Evolutionary conservation across 306 rosid species (phyloP).

Genomic region (Prunus armeniaca): DNA sequence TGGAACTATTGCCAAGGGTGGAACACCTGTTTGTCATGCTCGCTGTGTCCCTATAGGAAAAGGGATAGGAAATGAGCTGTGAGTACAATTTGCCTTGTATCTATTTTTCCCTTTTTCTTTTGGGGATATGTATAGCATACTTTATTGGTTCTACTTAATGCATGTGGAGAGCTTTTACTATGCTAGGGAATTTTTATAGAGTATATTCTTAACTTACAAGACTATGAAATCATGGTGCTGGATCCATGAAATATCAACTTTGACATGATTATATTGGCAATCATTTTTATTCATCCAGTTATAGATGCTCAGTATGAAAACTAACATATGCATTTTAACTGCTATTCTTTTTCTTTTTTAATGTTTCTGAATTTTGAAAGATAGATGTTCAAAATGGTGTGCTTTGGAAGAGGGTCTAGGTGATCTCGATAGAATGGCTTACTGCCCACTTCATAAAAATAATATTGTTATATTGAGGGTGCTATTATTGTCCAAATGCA

Average conservation of each 20-base stretch:
- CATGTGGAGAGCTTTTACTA: not conserved
- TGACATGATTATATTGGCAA: not conserved
- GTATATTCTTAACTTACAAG: not conserved
- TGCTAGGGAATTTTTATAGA: not conserved
- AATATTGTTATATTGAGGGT: not conserved
- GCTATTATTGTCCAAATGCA: not conserved
- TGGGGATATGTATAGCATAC: not conserved
- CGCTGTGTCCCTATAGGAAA: conserved; percentile 89
- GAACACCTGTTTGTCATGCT: conserved; percentile 94
- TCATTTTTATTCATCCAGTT: not conserved
- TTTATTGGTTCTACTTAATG: not conserved
- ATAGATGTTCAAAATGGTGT: not conserved
- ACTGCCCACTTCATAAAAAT: not conserved
- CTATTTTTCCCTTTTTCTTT: conserved; percentile 6
- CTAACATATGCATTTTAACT: not conserved
- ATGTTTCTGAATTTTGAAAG: not conserved
- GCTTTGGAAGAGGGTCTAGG: not conserved
- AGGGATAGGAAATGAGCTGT: conserved; percentile 86
- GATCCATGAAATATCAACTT: not conserved
- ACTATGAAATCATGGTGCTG: not conserved
- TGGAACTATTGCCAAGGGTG: conserved; percentile 94
- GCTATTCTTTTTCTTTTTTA: too few species aligned
- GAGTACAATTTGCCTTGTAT: conserved; percentile 42
- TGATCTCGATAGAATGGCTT: not conserved
- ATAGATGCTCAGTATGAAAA: not conserved